Base-by-base conservation (phyloP, 2,329 filamentous ascomycete genomes). In the Xylaria digitata region DNA sequence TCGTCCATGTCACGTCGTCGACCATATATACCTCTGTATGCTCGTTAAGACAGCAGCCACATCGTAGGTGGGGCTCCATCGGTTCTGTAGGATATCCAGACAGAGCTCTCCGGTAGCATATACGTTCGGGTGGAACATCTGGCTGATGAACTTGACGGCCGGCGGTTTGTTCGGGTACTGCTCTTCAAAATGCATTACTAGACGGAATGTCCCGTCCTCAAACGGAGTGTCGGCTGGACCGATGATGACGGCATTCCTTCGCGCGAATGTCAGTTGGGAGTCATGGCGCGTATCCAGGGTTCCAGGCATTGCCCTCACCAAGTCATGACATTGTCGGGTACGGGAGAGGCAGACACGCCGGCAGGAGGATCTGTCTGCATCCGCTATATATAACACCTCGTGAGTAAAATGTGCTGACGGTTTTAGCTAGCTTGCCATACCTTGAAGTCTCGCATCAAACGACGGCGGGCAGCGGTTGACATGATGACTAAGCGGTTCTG, bases 361-460 rank as follows among this genome's bases (percentile, higher is more conserved):
- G 95, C 95, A 9, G 96, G 96, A 79, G 96, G 96, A 78, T 99
- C 96, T 52, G 95, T 98, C 84, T 99, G 96, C 95, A 99, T 99
- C 81, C 96, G 94, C 94, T 97, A 78, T 61, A 61, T 23, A 11
- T 17, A 42, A 65, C 59, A 68, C 65, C 50, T 60, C 68, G 66
- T 76, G 59, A 74, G 73, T 62, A 54, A 63, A 57, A 40, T 32
- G 40, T 46, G 13, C 52, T 49, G 21, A 49, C 50, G 17, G n/a
- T 15, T 58, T 42, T 69, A 17, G 43, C 42, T 57, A 55, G 42
- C 59, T 65, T 49, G 56, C 63, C 65, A 65, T 74, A 96, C 94
- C 92, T 98, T 98, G 88, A 98, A 98, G 85, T 98, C 96, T 80
- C 96, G 92, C 96, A 99, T 98, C 80, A 99, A 86, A 79, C 96